Evolutionary conservation across 2,329 filamentous ascomycete genomes (phyloP).

Genomic region (Curvularia sp.): DNA sequence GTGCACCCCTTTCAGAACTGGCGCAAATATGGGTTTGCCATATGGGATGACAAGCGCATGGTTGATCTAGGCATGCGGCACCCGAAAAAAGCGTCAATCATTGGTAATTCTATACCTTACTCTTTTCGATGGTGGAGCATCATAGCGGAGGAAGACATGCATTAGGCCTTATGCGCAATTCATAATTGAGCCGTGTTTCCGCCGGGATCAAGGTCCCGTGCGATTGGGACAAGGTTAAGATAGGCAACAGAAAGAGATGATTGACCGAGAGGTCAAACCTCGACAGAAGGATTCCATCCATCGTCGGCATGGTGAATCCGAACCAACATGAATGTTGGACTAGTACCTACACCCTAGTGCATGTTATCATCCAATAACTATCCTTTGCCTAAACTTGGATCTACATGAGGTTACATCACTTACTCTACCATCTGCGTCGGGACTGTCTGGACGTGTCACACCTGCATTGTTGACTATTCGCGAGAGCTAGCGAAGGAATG

Average conservation of each 20-base stretch:
- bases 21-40: slow-evolving; percentile 18
- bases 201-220: not conserved
- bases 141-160: not conserved
- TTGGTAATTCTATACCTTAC: slow-evolving; percentile 5
- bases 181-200: slow-evolving; percentile 1
- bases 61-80: slow-evolving; percentile 15
- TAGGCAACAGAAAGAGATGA: not conserved
- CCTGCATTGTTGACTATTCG: no score
- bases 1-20: slow-evolving; percentile 9
- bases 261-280: no score
- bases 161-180: not conserved
- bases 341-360: not conserved
- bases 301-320: no score
- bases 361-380: not conserved
- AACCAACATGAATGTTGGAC: not conserved
- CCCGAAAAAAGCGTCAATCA: not conserved
- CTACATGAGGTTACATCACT: slow-evolving; percentile 10
- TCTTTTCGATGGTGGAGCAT: slow-evolving; percentile 10
- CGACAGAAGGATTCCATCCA: no score
- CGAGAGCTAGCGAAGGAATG: no score
- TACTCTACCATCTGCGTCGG: slow-evolving; percentile 3
- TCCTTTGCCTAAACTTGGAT: not conserved
- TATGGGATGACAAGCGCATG: slow-evolving; percentile 22
- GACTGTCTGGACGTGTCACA: no score
- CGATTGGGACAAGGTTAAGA: not conserved